Evolutionary conservation across 129 eudicot genomes (phyloP), one percentile per base, ranked within the genome.

Genomic region (Flaveria trinervia): DNA sequence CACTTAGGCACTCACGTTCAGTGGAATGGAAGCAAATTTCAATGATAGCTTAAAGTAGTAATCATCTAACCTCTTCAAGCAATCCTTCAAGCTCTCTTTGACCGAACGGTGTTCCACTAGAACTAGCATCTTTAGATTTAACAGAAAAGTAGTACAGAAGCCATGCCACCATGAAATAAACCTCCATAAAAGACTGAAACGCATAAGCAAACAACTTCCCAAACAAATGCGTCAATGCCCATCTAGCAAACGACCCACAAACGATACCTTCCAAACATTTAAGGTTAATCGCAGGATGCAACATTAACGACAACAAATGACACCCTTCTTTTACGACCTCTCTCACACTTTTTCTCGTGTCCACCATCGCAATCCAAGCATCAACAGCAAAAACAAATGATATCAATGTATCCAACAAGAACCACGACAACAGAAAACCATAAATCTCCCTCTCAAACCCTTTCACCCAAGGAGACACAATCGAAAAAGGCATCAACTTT

Each of bases 401-500:
- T 33, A 91, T 83, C 69, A 95, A 48, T 7, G 89, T 79, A 70
- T 95, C 99, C 71, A 88, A 74, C 82, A 91, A 78, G 76, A 86
- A 87, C 97, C 97, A 95, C 3, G 92, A 61, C 25, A 89, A 67
- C 41, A 89, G 74, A 84, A 95, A 91, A 25, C 96, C 90, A 6
- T 85, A 81, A 30, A 87, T 82, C 85, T 92, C 96, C 70, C 72
- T 84, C 77, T 92, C 91, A 26, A 84, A 84, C 15, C 97, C 97
- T 46, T 72, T 83, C 22, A 87, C 87, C 96, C 90, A 87, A 2
- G 94, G 88, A 1, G 91, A 83, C 70, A 76, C 82, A 52, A 86
- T 87, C 22, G 99, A 90, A 77, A 95, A 95, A 0, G 99, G 99
- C 97, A 95, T 89, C 83, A 95, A 72, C 78, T 95, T 95, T 84